Percentiles rank a stretch among this genome's conserved stretches.
These are phyloP conservation scores for Dactylellina drechsleri DNA, from an alignment of 2,329 filamentous ascomycete genomes.

Conservation along the genomic window DNA sequence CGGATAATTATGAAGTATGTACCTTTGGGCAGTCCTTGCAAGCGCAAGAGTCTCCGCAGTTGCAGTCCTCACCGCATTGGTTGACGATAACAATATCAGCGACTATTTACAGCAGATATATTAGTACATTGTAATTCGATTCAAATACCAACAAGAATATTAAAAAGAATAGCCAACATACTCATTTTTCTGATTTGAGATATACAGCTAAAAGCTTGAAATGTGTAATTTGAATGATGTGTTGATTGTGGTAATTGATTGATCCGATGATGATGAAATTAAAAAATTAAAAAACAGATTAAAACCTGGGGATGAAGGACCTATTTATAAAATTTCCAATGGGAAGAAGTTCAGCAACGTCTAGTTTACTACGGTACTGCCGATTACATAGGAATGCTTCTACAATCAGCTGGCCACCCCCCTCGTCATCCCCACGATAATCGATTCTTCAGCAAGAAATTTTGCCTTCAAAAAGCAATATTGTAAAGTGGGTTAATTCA, in stretches of 20 bases:
- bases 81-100: constrained; percentile 44
- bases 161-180: constrained; percentile 11
- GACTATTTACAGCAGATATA: constrained; percentile 15
- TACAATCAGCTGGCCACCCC: neutral
- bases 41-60: constrained; percentile 38
- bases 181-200: constrained; percentile 49
- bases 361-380: too few species aligned
- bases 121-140: constrained; percentile 9
- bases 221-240: constrained; percentile 3
- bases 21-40: constrained; percentile 48
- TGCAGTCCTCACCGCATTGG: constrained; percentile 52
- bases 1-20: neutral
- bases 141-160: neutral
- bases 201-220: constrained; percentile 21
- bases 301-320: constrained; percentile 11
- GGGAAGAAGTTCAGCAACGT: too few species aligned
- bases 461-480: constrained; percentile 1
- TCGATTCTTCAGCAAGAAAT: neutral
- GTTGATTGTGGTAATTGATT: constrained; percentile 7
- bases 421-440: constrained; percentile 15
- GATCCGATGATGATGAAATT: constrained; percentile 12
- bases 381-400: too few species aligned
- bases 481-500: neutral
- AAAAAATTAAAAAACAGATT: neutral
- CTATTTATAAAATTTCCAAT: constrained; percentile 44